Conservation (phyloP, 1,139 yeast genomes). For the Blastobotrys apis region DNA sequence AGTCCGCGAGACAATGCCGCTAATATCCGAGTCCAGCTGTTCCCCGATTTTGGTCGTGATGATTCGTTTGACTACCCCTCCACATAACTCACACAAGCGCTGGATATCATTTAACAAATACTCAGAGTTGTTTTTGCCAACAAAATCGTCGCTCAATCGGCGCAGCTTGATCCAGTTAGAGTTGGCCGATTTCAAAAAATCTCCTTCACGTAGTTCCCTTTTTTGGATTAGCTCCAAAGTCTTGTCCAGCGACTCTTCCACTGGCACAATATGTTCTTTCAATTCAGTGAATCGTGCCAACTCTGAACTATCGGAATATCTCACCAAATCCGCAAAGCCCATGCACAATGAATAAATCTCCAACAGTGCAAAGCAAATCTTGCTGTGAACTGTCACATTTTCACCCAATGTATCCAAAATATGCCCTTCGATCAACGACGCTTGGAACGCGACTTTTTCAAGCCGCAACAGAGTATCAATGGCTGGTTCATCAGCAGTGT, state of each 20-base stretch:
- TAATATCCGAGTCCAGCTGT: background rate
- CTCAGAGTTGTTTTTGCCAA: background rate
- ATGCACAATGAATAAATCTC: conserved; percentile 18
- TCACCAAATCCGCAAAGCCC: background rate
- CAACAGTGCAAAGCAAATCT: conserved; percentile 17
- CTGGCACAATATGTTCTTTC: conserved; percentile 16
- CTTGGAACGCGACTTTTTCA: conserved; percentile 19
- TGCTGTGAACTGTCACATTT: conserved; percentile 16
- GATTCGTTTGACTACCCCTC: background rate
- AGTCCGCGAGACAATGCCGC: conserved; percentile 10
- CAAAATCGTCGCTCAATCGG: conserved; percentile 4
- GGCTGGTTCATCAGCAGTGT: conserved; percentile 22
- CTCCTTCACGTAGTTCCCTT: conserved; percentile 19
- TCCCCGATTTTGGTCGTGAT: background rate
- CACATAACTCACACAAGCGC: conserved; percentile 2
- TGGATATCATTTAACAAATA: conserved; percentile 1
- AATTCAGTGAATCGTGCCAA: conserved; percentile 12
- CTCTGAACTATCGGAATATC: background rate
- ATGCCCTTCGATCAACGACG: conserved; percentile 16
- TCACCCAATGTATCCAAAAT: conserved; percentile 16
- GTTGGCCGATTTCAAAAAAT: conserved; percentile 13
- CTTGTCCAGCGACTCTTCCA: conserved; percentile 16
- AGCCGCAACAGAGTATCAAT: conserved; percentile 21
- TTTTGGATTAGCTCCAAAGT: conserved; percentile 18
- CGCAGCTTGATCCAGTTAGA: conserved; percentile 7